phyloP scores from a whole-genome alignment of 257 asterid species.

The Osmanthus fragrans region DNA sequence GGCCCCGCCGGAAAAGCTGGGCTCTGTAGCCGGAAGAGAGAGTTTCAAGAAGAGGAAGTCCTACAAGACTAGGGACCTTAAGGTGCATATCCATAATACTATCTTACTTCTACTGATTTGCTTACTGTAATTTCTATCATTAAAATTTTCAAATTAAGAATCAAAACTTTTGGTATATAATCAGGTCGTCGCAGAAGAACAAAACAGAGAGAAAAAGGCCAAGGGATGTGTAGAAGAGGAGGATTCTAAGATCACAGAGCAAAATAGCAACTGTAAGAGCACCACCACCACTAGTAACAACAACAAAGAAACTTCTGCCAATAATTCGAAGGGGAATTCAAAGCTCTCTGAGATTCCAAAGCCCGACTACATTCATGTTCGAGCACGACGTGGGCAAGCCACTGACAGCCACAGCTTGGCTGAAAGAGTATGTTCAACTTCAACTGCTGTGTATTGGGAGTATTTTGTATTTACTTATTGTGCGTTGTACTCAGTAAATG shows the following conservation, averaged over 20 bases:
- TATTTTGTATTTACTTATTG: not conserved
- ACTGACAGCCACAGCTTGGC: conserved; percentile 98
- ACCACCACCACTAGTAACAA: conserved; percentile 19
- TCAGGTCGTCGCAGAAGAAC: conserved; percentile 49
- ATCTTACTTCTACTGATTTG: not conserved
- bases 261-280: conserved; percentile 46
- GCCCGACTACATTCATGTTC: conserved; percentile 81
- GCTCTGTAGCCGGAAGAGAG: conserved; percentile 39
- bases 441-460: not conserved
- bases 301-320: too few species aligned
- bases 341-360: conserved; percentile 57
- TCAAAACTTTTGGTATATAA: not conserved
- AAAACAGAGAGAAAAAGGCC: conserved; percentile 52
- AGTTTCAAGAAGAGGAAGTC: conserved; percentile 68
- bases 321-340: conserved; percentile 36
- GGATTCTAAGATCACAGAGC: conserved; percentile 48
- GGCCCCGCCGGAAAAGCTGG: conserved; percentile 23
- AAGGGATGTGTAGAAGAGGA: conserved; percentile 51
- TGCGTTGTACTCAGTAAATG: not conserved
- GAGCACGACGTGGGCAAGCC: conserved; percentile 98
- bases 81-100: conserved; percentile 37
- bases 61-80: conserved; percentile 38
- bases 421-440: conserved; percentile 66
- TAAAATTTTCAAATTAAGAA: not conserved
- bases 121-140: not conserved